Base-by-base conservation (phyloP, 768 basidiomycete genomes). In the Phylloporus scabripes region DNA sequence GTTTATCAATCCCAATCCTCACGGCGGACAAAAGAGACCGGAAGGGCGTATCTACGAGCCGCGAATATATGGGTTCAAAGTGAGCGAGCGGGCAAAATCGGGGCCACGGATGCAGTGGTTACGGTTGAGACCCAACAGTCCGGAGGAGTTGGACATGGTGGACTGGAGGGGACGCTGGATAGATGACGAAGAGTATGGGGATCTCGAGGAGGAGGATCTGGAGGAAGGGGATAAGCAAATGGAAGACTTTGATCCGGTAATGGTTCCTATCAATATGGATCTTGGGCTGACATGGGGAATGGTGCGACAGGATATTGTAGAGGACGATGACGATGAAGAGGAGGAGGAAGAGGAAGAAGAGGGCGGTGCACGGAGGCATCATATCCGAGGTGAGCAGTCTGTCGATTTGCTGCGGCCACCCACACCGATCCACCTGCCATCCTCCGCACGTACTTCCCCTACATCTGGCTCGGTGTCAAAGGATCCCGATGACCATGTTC, bases 41-140 rank as follows among this genome's bases (percentile, higher is more conserved):
- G 79, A 82, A 24, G 91, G 90, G 5, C 82, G 84, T 64, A 81
- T 97, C 12, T 98, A 99, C 63, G 77, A 83, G 14, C 90, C 94
- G 5, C 80, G 87, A 66, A 95, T 99, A 62, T 98, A 98, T 59
- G 96, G 96, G 0, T 99, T 99, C 78, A 90, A 87, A 70, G 95
- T 99, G 23, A 93, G 87, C 63, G 96, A 99, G 66, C 76, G 90
- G 45, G 92, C 96, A 10, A 88, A 92, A 66, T 89, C 82, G 59
- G 96, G 96, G 5, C 96, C 96, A 12, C 77, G 96, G 50, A 98
- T 99, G 94, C 85, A 86, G 61, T 99, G 96, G 96, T 68, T 98
- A 67, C 77, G 96, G 47, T 66, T 92, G 67, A 75, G 95, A 50
- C 95, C 95, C 28, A 83, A 87, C 65, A 82, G 75, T 50, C 77